These are phyloP conservation scores for Stagonosporopsis chrysanthemi DNA, from an alignment of 2,329 filamentous ascomycete genomes.

Conservation along the genomic window DNA sequence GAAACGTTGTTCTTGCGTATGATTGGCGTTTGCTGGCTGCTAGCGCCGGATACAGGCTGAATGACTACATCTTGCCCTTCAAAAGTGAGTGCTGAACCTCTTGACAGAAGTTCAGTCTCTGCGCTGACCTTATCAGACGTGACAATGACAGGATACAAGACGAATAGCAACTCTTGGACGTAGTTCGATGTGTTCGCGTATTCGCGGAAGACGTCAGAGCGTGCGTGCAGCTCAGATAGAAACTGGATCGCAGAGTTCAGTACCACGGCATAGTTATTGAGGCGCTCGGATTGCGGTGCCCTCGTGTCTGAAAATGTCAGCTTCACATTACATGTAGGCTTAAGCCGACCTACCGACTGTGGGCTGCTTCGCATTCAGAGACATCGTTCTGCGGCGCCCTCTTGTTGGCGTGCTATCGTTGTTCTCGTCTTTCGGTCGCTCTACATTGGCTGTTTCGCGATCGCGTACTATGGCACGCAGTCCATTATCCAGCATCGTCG, in stretches of 20 bases:
- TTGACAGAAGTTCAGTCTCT: conserved; percentile 85
- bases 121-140: conserved; percentile 84
- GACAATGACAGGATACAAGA: conserved; percentile 87
- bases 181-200: conserved; percentile 84
- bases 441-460: conserved; percentile 33
- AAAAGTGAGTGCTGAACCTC: conserved; percentile 81
- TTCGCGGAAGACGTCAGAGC: conserved; percentile 79
- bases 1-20: conserved; percentile 74
- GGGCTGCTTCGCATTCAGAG: conserved; percentile 65
- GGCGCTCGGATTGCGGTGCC: conserved; percentile 45
- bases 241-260: conserved; percentile 81
- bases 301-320: conserved; percentile 41
- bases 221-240: conserved; percentile 77
- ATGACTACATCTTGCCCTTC: conserved; percentile 87
- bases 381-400: conserved; percentile 69
- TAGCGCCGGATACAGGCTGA: conserved; percentile 71
- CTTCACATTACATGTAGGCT: neutral
- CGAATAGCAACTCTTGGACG: conserved; percentile 76
- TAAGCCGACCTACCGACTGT: conserved; percentile 36
- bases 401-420: conserved; percentile 39
- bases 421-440: conserved; percentile 26
- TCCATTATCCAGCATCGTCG: conserved; percentile 85
- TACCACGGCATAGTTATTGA: conserved; percentile 68
- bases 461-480: conserved; percentile 62
- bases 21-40: conserved; percentile 66